These are phyloP conservation scores for Botryotinia convoluta DNA, from an alignment of 2,329 filamentous ascomycete species.

Conservation along the genomic window DNA sequence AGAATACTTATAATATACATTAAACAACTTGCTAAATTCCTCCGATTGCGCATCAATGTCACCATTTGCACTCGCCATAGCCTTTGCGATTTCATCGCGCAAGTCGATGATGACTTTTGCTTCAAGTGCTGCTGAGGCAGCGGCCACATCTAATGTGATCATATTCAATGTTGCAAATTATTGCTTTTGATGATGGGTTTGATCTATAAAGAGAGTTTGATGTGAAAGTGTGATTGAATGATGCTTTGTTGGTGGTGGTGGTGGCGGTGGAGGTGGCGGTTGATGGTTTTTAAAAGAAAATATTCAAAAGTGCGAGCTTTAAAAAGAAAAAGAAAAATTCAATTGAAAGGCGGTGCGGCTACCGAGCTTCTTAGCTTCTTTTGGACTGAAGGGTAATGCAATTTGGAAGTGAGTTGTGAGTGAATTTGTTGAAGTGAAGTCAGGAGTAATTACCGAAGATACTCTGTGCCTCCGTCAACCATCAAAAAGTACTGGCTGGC, in stretches of 20 bases:
- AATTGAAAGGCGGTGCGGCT: neutral
- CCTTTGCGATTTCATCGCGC: too few relatives aligned
- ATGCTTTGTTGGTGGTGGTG: neutral
- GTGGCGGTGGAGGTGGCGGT: neutral
- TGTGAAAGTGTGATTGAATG: too few relatives aligned
- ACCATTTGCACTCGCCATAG: too few relatives aligned
- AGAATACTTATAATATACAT: too few relatives aligned
- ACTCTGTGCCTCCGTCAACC: neutral
- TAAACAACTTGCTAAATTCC: too few relatives aligned
- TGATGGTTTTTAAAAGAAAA: neutral
- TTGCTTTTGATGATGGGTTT: too few relatives aligned
- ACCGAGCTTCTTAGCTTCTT: neutral
- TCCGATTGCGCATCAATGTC: too few relatives aligned
- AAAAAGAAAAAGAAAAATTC: neutral
- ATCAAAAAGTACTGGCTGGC: neutral
- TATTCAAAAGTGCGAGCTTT: neutral
- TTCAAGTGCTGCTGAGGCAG: too few relatives aligned
- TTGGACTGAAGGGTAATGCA: neutral
- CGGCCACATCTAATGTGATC: too few relatives aligned
- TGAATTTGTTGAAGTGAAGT: neutral
- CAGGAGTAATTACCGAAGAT: neutral
- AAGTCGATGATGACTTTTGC: too few relatives aligned
- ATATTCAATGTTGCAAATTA: too few relatives aligned
- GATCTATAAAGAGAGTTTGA: too few relatives aligned
- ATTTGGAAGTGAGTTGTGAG: neutral